These are phyloP conservation scores for Cyathus striatus DNA, from an alignment of 768 basidiomycete genomes.

Conservation along the genomic window DNA sequence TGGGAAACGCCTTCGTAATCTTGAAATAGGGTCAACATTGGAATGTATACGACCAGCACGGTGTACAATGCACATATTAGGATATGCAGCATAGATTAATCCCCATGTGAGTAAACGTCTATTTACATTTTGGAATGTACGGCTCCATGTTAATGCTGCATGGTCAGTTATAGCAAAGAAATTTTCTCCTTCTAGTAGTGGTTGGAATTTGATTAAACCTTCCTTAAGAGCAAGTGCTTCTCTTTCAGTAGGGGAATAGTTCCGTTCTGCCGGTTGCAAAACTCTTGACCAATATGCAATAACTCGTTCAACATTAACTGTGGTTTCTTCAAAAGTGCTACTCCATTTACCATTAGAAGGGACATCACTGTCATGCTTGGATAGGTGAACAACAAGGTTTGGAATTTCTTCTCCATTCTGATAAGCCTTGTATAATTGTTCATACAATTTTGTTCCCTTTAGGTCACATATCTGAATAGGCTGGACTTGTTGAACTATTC, in stretches of 20 bases:
- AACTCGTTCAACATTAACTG: constrained; percentile 14
- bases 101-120: constrained; percentile 30
- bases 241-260: too few species aligned
- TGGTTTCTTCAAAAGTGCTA: not conserved
- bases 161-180: too few species aligned
- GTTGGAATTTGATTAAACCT: too few species aligned
- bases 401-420: constrained; percentile 13
- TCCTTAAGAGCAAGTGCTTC: too few species aligned
- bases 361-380: constrained; percentile 13
- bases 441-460: constrained; percentile 19
- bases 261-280: too few species aligned
- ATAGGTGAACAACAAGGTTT: constrained; percentile 9
- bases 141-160: too few species aligned
- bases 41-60: constrained; percentile 30
- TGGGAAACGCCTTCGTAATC: constrained; percentile 17
- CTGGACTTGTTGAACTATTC: constrained; percentile 28
- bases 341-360: constrained; percentile 12
- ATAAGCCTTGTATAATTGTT: constrained; percentile 14
- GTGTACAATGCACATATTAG: constrained; percentile 27
- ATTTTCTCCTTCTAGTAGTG: constrained; percentile 27
- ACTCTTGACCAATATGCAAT: too few species aligned
- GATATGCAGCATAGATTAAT: constrained; percentile 28
- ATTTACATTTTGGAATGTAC: too few species aligned
- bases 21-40: too few species aligned
- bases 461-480: constrained; percentile 18